Percentiles rank a stretch among this genome's conserved stretches.
These are phyloP conservation scores for Phaffia australis DNA, from an alignment of 768 basidiomycete genomes.

Conservation along the genomic window DNA sequence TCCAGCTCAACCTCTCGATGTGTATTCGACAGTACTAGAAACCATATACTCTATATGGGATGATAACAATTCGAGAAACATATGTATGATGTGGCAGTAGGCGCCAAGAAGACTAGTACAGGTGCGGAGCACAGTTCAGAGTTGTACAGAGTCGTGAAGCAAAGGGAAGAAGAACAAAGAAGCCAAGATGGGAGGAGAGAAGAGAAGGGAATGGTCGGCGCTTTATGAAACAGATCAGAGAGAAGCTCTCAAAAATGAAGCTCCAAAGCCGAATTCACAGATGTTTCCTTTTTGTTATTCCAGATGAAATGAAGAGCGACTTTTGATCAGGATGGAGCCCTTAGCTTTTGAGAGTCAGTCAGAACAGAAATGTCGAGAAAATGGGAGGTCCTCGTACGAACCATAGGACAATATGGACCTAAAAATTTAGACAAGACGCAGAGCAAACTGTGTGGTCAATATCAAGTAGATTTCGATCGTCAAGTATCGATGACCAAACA, in stretches of 20 bases:
- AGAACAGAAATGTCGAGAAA: not conserved
- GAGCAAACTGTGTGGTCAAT: too few species aligned
- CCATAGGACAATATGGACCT: not conserved
- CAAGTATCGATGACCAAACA: not conserved
- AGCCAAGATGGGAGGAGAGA: not conserved
- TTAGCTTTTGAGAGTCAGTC: not conserved
- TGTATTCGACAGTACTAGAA: too few species aligned
- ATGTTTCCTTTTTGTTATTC: slow-evolving; percentile 9
- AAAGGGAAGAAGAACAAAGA: not conserved
- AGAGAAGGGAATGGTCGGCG: not conserved
- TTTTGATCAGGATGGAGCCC: not conserved
- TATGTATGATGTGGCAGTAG: too few species aligned
- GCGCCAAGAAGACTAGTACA: too few species aligned
- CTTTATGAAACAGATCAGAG: not conserved
- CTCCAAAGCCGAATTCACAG: slow-evolving; percentile 14
- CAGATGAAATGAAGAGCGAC: not conserved
- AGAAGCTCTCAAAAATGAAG: slow-evolving; percentile 18
- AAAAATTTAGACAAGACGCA: too few species aligned
- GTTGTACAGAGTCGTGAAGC: too few species aligned
- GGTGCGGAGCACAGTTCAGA: too few species aligned
- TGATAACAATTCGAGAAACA: too few species aligned
- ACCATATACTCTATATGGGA: too few species aligned
- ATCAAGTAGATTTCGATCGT: not conserved
- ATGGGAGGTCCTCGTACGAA: not conserved
- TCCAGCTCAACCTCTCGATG: too few species aligned